Base-by-base conservation (phyloP, 768 basidiomycete species). In the Boletus speciosus region DNA sequence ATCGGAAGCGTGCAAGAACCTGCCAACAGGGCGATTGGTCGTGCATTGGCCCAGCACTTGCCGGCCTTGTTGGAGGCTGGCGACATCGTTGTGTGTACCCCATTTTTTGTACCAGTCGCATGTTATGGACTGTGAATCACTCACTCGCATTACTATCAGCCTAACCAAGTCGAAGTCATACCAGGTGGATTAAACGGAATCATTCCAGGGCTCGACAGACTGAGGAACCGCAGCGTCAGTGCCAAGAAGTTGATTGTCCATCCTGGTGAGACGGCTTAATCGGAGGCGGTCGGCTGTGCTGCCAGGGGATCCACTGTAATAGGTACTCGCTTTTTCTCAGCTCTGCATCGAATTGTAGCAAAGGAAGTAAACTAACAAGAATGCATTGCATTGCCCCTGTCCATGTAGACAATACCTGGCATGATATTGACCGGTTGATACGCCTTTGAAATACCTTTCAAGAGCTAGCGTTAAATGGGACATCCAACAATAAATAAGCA, bases 111-210 rank as follows among this genome's bases (percentile, higher is more conserved):
- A n/a, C 23, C 14, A 14, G 38, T 48, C 40, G 3, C 4, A 3
- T 12, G 31, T 31, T 10, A 2, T 35, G 2, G 29, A 43, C 4
- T 10, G 10, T 1, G 29, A 3, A 25, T 41, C 3, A 4, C 44
- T 56, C 12, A 57, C 29, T 4, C 4, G 1, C 8, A 12, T 19
- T n/a, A 6, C 4, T 52, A 25, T 34, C 31, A 64, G 63, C 63
- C 63, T 7, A 64, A 59, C 43, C 36, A 7, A 6, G 44, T 59
- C 21, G 63, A 64, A 21, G 59, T 77, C 2, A 36, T 80, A 7
- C 68, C 74, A 0, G 66, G 67, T 15, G 76, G 79, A 5, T 54
- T 78, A 15, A 61, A 64, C 4, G 75, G 72, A 1, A 64, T 79
- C 6, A 47, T 35, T 1, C 58, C 51, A 5, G 75, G 72, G 4